phyloP scores from a whole-genome alignment of 140 eudicot genomes.

The Flaveria floridana region DNA sequence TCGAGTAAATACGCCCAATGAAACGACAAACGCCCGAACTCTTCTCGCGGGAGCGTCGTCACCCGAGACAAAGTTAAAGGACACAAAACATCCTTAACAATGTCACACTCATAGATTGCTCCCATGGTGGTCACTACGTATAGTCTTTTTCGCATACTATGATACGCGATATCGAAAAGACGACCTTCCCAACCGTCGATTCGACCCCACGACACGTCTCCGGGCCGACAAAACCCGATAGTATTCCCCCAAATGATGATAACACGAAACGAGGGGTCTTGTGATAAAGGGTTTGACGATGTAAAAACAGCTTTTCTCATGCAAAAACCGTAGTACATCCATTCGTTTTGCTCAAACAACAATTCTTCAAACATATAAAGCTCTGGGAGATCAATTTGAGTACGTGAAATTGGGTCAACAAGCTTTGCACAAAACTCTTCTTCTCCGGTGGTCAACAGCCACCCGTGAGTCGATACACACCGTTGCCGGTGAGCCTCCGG shows the following conservation, averaged over 20 bases:
- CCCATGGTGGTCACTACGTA: constrained; percentile 20
- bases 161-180: constrained; percentile 28
- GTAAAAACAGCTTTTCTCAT: constrained; percentile 35
- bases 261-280: constrained; percentile 28
- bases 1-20: constrained; percentile 30
- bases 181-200: constrained; percentile 26
- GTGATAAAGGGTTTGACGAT: constrained; percentile 30
- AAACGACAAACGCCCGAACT: constrained; percentile 3
- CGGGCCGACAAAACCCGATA: constrained; percentile 29
- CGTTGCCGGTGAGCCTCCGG: constrained; percentile 38
- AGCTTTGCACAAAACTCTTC: constrained; percentile 30
- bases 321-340: constrained; percentile 31
- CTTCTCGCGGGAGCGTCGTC: constrained; percentile 23
- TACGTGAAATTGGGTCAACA: constrained; percentile 29
- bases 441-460: constrained; percentile 35
- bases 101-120: constrained; percentile 27
- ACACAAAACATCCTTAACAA: not conserved
- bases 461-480: constrained; percentile 35
- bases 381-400: constrained; percentile 36
- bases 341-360: constrained; percentile 28
- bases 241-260: constrained; percentile 35
- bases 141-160: constrained; percentile 20
- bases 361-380: constrained; percentile 36
- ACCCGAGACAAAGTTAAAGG: not conserved
- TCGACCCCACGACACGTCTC: constrained; percentile 28